Percentiles rank a stretch among this genome's conserved stretches.
Evolutionary conservation across 345 rosid species (phyloP).

Genomic region (Eucalyptus globulus): DNA sequence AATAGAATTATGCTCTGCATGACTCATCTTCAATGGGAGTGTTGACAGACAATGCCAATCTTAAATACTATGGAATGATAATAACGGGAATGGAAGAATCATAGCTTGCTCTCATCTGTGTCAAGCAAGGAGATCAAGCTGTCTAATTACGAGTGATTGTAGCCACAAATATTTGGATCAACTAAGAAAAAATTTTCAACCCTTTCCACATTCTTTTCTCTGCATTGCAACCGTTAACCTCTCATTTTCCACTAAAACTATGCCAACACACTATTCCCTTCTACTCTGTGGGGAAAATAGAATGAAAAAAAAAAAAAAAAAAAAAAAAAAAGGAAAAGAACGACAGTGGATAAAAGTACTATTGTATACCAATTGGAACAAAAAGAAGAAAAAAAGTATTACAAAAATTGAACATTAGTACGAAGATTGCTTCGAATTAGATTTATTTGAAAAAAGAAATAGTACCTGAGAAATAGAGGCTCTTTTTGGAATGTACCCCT

Average conservation of each 20-base stretch:
- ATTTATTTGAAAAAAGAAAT: not conserved
- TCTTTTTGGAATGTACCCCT: slow-evolving; percentile 64
- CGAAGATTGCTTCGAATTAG: not conserved
- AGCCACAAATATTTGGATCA: not conserved
- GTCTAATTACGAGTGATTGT: not conserved
- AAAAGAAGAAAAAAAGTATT: not conserved
- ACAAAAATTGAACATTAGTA: not conserved
- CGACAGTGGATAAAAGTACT: not conserved
- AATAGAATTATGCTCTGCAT: not conserved
- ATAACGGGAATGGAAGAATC: not conserved
- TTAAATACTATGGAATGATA: not conserved
- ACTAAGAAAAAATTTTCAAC: not conserved
- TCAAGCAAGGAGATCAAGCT: not conserved
- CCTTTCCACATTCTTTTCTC: not conserved
- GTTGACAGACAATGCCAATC: not conserved
- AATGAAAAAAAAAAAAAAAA: not conserved
- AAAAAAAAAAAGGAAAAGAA: not conserved
- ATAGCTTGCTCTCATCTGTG: not conserved
- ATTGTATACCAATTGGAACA: not conserved
- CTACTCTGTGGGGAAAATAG: not conserved
- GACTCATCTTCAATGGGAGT: not conserved
- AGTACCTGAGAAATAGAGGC: slow-evolving; percentile 67
- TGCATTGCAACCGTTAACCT: not conserved
- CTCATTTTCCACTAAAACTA: not conserved
- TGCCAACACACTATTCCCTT: not conserved